A percentile compares a stretch with the other conserved stretches of the same genome.
Conservation (phyloP, 2,329 filamentous ascomycete genomes). For the Lomentospora prolificans region DNA sequence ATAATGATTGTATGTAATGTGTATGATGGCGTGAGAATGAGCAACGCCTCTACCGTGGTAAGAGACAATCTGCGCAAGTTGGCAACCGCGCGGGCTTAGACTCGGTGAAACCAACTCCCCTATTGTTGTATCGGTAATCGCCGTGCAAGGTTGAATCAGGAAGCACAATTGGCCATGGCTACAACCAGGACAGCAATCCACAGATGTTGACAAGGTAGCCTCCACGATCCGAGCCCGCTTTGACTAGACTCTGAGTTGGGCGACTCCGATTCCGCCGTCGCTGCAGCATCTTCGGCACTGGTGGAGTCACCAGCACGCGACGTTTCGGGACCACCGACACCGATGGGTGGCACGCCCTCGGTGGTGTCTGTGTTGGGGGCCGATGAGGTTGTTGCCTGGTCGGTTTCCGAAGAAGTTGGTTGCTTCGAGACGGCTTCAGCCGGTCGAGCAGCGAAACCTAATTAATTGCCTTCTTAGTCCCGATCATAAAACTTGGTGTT, state of each 20-base stretch:
- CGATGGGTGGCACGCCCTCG: not conserved
- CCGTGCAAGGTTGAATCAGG: no score
- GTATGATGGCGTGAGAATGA: not conserved
- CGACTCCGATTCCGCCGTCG: not conserved
- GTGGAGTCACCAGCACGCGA: not conserved
- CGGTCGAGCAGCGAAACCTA: conserved; percentile 2
- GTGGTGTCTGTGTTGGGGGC: not conserved
- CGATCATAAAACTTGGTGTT: no score
- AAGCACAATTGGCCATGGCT: not conserved
- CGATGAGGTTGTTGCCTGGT: conserved; percentile 1
- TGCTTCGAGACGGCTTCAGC: not conserved
- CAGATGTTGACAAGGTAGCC: not conserved
- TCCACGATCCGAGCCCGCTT: not conserved
- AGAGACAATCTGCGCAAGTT: no score
- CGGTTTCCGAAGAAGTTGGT: not conserved
- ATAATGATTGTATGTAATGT: not conserved
- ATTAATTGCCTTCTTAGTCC: no score
- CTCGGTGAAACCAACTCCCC: no score
- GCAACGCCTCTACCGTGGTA: no score
- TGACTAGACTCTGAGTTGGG: not conserved
- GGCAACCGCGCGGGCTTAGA: no score
- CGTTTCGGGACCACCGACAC: conserved; percentile 3
- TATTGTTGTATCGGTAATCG: no score
- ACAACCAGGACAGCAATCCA: not conserved
- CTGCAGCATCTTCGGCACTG: not conserved